Evolutionary conservation across 2,329 filamentous ascomycete genomes (phyloP).

Genomic region (Scedosporium minutisporum): DNA sequence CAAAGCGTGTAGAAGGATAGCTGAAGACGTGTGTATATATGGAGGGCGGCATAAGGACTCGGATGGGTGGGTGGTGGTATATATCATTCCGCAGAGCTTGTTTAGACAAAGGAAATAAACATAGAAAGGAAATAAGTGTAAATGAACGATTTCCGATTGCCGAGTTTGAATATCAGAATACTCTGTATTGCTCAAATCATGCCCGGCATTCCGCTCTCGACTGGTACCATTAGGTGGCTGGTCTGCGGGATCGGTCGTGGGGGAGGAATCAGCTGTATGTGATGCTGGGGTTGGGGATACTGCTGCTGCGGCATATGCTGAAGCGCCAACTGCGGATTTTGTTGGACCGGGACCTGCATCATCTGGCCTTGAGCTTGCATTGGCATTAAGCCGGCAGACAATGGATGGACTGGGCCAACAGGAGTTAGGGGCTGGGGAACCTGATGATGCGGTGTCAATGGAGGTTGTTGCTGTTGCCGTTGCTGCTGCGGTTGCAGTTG

Average conservation of each 20-base stretch:
- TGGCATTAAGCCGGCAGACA: not conserved
- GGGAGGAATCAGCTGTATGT: conserved; percentile 11
- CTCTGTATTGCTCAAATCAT: conserved; percentile 8
- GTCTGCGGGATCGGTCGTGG: conserved; percentile 6
- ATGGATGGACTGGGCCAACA: not conserved
- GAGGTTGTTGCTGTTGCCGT: conserved; percentile 1
- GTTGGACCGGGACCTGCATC: not conserved
- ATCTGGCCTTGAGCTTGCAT: conserved; percentile 4
- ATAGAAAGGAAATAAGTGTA: not conserved
- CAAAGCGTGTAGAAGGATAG: not conserved
- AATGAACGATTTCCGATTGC: not conserved
- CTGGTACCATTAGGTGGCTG: conserved; percentile 13
- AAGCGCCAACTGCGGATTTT: not conserved
- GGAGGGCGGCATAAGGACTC: not conserved
- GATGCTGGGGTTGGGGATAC: conserved; percentile 12
- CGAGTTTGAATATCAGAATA: not conserved
- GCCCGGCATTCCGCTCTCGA: conserved; percentile 10
- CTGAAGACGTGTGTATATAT: not conserved
- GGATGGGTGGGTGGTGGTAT: not conserved
- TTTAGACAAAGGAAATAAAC: conserved; percentile 9
- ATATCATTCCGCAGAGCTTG: not conserved
- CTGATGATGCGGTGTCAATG: not conserved
- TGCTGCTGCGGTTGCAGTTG: conserved; percentile 12
- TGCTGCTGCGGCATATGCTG: conserved; percentile 5
- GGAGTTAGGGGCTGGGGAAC: conserved; percentile 10